Evolutionary conservation across 305 asterid species (phyloP).

Genomic region (Plantago coronopus): DNA sequence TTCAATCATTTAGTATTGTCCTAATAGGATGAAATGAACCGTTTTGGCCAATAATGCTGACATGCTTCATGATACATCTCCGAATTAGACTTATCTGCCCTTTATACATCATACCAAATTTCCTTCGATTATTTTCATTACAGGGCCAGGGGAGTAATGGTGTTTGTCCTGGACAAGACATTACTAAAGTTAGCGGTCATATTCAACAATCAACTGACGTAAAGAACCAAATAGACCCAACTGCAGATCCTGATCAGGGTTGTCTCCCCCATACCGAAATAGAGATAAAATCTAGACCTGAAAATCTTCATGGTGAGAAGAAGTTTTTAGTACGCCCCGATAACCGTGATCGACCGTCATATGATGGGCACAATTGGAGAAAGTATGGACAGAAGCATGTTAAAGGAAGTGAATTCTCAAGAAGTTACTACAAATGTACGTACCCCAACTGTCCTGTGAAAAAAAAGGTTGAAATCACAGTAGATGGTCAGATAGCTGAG

Average conservation of each 20-base stretch:
- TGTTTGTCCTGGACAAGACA: slow-evolving; percentile 25
- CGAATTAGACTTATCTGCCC: not conserved
- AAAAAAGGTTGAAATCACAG: slow-evolving; percentile 64
- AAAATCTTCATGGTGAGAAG: slow-evolving; percentile 34
- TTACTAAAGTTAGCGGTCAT: slow-evolving; percentile 24
- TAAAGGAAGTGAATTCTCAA: slow-evolving; percentile 75
- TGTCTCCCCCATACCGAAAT: slow-evolving; percentile 18
- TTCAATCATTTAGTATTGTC: not conserved
- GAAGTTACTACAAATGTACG: slow-evolving; percentile 86
- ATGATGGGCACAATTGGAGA: slow-evolving; percentile 82
- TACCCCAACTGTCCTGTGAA: slow-evolving; percentile 76
- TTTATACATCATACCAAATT: not conserved
- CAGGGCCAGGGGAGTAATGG: slow-evolving; percentile 34
- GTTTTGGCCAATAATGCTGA: no score
- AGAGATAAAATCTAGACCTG: slow-evolving; percentile 20
- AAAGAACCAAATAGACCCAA: slow-evolving; percentile 21
- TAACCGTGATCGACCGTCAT: slow-evolving; percentile 37
- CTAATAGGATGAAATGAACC: not conserved
- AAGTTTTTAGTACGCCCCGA: slow-evolving; percentile 26
- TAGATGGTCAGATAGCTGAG: slow-evolving; percentile 64
- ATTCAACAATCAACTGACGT: slow-evolving; percentile 24
- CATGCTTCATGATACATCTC: no score
- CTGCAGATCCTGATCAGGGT: slow-evolving; percentile 24
- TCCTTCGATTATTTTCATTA: not conserved
- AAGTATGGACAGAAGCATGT: slow-evolving; percentile 94